Percentiles rank a stretch among this genome's conserved stretches.
phyloP scores from a whole-genome alignment of 495 filamentous ascomycete genomes.

The Podospora bellae-mahoneyi region DNA sequence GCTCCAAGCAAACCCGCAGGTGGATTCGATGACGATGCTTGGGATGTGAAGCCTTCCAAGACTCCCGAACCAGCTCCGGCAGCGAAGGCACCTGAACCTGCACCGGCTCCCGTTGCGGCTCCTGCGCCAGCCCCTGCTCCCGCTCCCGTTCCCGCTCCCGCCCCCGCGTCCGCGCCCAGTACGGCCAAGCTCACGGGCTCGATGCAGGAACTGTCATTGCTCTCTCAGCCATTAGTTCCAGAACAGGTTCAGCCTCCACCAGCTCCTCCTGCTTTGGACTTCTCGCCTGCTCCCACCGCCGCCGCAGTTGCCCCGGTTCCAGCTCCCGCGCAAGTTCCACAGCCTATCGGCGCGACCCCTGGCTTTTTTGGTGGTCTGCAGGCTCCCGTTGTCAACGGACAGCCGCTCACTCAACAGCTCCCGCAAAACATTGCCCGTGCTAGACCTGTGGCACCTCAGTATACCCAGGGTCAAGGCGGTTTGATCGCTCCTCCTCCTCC shows the following conservation, averaged over 20 bases:
- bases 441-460: slow-evolving; percentile 69
- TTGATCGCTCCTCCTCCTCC: slow-evolving; percentile 78
- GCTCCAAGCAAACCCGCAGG: slow-evolving; percentile 41
- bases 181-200: slow-evolving; percentile 55
- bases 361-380: slow-evolving; percentile 48
- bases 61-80: slow-evolving; percentile 38
- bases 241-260: slow-evolving; percentile 56
- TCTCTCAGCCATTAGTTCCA: slow-evolving; percentile 73
- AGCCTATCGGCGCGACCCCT: slow-evolving; percentile 52
- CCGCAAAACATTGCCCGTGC: slow-evolving; percentile 53
- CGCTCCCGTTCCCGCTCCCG: background rate
- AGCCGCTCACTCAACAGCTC: slow-evolving; percentile 38
- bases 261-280: slow-evolving; percentile 32
- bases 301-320: slow-evolving; percentile 39
- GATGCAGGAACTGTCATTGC: slow-evolving; percentile 74
- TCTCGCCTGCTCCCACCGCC: slow-evolving; percentile 34
- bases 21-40: slow-evolving; percentile 96
- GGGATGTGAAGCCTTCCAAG: slow-evolving; percentile 93
- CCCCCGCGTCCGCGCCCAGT: slow-evolving; percentile 25
- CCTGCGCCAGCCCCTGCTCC: slow-evolving; percentile 39
- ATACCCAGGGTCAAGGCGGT: slow-evolving; percentile 55
- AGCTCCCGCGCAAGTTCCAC: slow-evolving; percentile 46
- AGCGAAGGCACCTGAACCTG: slow-evolving; percentile 40
- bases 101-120: slow-evolving; percentile 35
- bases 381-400: slow-evolving; percentile 36